Evolutionary conservation across 352 stramenopile species (phyloP).

Genomic region (Globisporangium acanthophoron): DNA sequence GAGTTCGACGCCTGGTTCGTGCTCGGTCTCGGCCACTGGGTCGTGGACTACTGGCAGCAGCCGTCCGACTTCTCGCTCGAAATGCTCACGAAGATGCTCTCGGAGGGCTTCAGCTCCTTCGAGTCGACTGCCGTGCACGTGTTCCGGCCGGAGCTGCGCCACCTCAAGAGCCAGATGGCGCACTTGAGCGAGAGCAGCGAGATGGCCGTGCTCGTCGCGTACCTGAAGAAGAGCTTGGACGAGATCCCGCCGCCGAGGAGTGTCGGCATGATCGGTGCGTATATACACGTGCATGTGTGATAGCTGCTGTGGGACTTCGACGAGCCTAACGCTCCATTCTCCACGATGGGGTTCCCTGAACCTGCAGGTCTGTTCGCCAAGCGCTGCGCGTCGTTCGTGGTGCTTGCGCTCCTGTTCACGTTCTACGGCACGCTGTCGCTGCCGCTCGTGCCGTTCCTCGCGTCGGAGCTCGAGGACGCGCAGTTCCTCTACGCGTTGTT

Average conservation of each 20-base stretch:
- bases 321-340: neutral
- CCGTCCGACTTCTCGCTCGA: slow-evolving; percentile 70
- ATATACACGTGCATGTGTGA: slow-evolving; percentile 2
- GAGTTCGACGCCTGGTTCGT: slow-evolving; percentile 71
- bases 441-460: slow-evolving; percentile 53
- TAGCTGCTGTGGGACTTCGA: neutral
- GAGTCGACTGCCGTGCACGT: slow-evolving; percentile 41
- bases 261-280: slow-evolving; percentile 25
- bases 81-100: slow-evolving; percentile 57
- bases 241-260: slow-evolving; percentile 39
- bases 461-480: slow-evolving; percentile 35
- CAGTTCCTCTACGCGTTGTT: slow-evolving; percentile 28
- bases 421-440: slow-evolving; percentile 53
- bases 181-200: slow-evolving; percentile 39
- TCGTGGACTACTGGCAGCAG: slow-evolving; percentile 79
- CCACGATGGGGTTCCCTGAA: no score
- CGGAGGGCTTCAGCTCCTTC: slow-evolving; percentile 46
- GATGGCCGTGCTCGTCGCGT: slow-evolving; percentile 49
- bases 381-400: slow-evolving; percentile 58
- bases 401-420: slow-evolving; percentile 34
- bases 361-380: slow-evolving; percentile 43
- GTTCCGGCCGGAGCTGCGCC: slow-evolving; percentile 51
- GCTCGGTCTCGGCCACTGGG: slow-evolving; percentile 58
- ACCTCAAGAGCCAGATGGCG: slow-evolving; percentile 37
- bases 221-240: slow-evolving; percentile 59